phyloP scores from a whole-genome alignment of 2,329 filamentous ascomycete species.

The Mariannaea sp. region DNA sequence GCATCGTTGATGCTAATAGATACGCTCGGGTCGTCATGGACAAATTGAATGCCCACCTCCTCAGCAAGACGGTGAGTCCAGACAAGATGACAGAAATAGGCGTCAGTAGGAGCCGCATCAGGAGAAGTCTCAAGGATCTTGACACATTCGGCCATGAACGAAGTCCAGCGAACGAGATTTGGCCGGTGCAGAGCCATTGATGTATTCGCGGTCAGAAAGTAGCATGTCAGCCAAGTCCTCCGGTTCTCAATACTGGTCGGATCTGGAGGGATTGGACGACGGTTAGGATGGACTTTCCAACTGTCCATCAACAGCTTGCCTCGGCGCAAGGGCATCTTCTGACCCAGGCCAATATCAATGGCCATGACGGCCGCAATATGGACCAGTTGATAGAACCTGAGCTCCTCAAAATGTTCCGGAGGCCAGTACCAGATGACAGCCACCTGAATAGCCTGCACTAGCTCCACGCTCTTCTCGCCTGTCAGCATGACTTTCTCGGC shows the following conservation, averaged over 20 bases:
- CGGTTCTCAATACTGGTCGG: constrained; percentile 60
- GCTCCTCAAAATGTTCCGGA: constrained; percentile 80
- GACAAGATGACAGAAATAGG: constrained; percentile 62
- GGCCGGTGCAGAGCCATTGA: constrained; percentile 66
- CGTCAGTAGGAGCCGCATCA: constrained; percentile 61
- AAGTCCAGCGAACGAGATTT: constrained; percentile 62
- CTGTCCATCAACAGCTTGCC: constrained; percentile 30
- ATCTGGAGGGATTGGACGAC: constrained; percentile 51
- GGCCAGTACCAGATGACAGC: constrained; percentile 85
- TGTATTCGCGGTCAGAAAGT: constrained; percentile 63
- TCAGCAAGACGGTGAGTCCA: constrained; percentile 68
- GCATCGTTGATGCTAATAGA: constrained; percentile 62
- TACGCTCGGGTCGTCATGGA: constrained; percentile 65
- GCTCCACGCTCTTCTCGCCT: constrained; percentile 80
- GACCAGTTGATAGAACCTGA: constrained; percentile 88
- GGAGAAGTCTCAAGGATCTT: constrained; percentile 58
- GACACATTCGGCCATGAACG: constrained; percentile 65
- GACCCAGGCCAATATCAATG: constrained; percentile 79
- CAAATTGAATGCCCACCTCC: constrained; percentile 69
- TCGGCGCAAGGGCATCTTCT: constrained; percentile 30
- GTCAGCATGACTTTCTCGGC: constrained; percentile 75
- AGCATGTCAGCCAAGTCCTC: constrained; percentile 63
- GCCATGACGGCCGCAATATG: constrained; percentile 83
- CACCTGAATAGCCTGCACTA: constrained; percentile 79
- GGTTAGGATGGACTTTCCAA: constrained; percentile 50